Conservation (phyloP, 352 stramenopile genomes). For the Aphanomyces euteiches region DNA sequence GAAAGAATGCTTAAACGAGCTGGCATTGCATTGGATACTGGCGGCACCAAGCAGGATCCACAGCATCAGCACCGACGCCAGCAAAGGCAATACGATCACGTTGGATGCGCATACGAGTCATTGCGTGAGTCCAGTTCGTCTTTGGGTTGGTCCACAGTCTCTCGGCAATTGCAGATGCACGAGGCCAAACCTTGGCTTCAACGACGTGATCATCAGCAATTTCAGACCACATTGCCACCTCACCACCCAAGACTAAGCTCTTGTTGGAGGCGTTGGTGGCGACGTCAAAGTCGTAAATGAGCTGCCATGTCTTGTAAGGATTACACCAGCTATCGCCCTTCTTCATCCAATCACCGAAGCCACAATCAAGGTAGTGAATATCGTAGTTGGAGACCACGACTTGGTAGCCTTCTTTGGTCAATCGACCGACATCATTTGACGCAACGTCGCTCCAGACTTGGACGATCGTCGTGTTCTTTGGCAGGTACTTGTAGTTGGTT, state of each 20-base stretch:
- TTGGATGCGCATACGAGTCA: slow-evolving; percentile 23
- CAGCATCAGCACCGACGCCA: slow-evolving; percentile 4
- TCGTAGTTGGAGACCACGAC: slow-evolving; percentile 22
- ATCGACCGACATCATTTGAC: not conserved
- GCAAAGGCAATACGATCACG: slow-evolving; percentile 16
- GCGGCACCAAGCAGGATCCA: slow-evolving; percentile 21
- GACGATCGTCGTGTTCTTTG: slow-evolving; percentile 3
- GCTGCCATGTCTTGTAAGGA: slow-evolving; percentile 1
- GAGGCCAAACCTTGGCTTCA: slow-evolving; percentile 28
- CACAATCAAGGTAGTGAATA: slow-evolving; percentile 20
- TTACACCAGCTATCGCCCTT: slow-evolving; percentile 19
- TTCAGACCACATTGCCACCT: slow-evolving; percentile 24
- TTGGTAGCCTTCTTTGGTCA: slow-evolving; percentile 10
- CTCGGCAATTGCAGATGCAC: slow-evolving; percentile 18
- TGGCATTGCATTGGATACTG: slow-evolving; percentile 16
- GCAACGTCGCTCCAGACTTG: slow-evolving; percentile 12
- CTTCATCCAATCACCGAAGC: slow-evolving; percentile 13
- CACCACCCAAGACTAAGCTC: slow-evolving; percentile 20
- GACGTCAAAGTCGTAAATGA: slow-evolving; percentile 24
- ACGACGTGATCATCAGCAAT: slow-evolving; percentile 8
- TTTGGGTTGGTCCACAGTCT: slow-evolving; percentile 20
- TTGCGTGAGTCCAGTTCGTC: slow-evolving; percentile 16
- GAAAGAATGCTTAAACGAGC: slow-evolving; percentile 2
- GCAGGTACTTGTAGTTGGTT: slow-evolving; percentile 14
- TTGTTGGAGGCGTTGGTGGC: not conserved